Evolutionary conservation across 1,284 basidiomycete genomes (phyloP), one percentile per base, ranked within the genome.

Genomic region (Malassezia sympodialis): DNA sequence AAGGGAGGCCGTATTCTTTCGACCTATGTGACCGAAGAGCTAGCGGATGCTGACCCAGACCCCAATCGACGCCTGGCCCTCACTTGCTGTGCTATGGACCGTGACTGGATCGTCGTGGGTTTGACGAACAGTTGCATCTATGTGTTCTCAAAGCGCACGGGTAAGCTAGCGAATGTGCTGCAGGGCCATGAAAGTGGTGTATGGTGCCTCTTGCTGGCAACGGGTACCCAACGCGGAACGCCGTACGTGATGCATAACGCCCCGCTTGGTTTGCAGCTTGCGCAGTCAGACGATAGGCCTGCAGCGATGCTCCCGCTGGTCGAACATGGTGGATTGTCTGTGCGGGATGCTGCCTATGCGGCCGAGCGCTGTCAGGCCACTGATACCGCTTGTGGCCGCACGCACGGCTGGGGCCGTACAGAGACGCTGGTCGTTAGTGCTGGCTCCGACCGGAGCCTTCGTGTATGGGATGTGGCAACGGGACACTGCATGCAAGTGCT

Each of bases 391-490:
- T 66, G 65, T 44, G 65, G 63, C 15, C 63, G 64, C 51, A 81
- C 82, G 3, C 76, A 79, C 24, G 84, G 84, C 1, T 86, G 82
- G 80, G 84, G 84, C 1, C 81, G 83, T 62, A 75, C 77, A 17
- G 79, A 80, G 35, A 79, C 87, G 4, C 77, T 93, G 1, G 83
- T 93, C 7, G 84, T 96, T n/a, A 88, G 84, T 56, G 90, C 88
- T 1, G 90, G 89, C 6, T 94, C 90, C 67, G 91, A 96, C 72
- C 85, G 90, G 66, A 82, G 83, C 48, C 79, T 96, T 15, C 80
- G 86, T 31, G 88, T 96, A 0, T 98, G 93, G 93, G 89, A 96
- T 70, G 80, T 88, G 27, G 79, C 81, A 46, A 84, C 86, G 6
- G 90, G 85, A 80, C 51, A 83, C 82, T 90, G 87, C 69, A 80